These are phyloP conservation scores for Aureobasidium pullulans DNA, from an alignment of 2,329 filamentous ascomycete species.

Conservation along the genomic window DNA sequence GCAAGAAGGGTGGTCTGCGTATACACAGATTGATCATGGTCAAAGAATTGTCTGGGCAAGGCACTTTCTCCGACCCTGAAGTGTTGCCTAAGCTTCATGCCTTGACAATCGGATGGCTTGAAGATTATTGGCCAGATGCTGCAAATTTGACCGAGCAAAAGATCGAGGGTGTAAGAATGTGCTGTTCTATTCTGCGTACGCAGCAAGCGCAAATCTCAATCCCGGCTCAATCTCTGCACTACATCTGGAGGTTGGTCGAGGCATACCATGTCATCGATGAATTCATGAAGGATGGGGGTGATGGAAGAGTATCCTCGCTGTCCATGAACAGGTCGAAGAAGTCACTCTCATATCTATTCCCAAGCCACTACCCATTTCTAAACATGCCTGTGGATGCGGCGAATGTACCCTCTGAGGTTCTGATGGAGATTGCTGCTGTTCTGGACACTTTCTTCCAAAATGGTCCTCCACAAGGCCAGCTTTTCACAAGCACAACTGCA, in stretches of 20 bases:
- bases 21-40: slow-evolving; percentile 66
- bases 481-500: neutral
- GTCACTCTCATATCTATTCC: slow-evolving; percentile 76
- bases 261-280: slow-evolving; percentile 14
- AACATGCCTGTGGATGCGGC: slow-evolving; percentile 55
- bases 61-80: slow-evolving; percentile 72
- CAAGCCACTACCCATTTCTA: slow-evolving; percentile 82
- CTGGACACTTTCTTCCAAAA: slow-evolving; percentile 69
- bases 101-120: slow-evolving; percentile 56
- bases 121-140: slow-evolving; percentile 81
- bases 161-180: slow-evolving; percentile 86
- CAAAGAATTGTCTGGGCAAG: slow-evolving; percentile 78
- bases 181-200: slow-evolving; percentile 84
- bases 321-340: slow-evolving; percentile 13
- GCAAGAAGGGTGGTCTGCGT: slow-evolving; percentile 8
- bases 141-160: slow-evolving; percentile 73
- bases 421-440: slow-evolving; percentile 82
- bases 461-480: neutral
- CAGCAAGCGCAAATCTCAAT: slow-evolving; percentile 40
- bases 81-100: slow-evolving; percentile 59
- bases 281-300: neutral
- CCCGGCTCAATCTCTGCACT: slow-evolving; percentile 14
- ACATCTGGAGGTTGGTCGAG: slow-evolving; percentile 13
- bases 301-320: neutral
- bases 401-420: slow-evolving; percentile 58